phyloP scores from a whole-genome alignment of 768 basidiomycete species.

The Nevesoporus exiguus region DNA sequence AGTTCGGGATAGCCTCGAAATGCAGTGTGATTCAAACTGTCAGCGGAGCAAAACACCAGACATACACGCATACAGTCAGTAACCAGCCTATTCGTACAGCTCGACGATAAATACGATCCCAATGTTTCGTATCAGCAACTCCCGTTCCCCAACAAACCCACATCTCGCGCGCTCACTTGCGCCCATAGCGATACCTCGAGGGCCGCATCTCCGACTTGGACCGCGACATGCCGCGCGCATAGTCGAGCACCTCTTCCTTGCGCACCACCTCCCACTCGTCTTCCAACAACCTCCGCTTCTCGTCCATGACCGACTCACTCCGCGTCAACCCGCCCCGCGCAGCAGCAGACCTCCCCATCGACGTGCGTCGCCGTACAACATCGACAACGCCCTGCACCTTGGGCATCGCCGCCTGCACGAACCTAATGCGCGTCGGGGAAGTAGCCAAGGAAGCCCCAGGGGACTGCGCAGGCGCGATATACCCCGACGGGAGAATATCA shows the following conservation, averaged over 20 bases:
- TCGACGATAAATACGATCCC: not conserved
- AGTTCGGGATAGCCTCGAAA: not conserved
- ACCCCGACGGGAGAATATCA: conserved; percentile 44
- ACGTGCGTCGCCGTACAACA: conserved; percentile 23
- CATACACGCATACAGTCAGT: not conserved
- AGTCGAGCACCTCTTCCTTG: conserved; percentile 5
- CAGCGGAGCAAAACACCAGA: not conserved
- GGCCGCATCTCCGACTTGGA: conserved; percentile 29
- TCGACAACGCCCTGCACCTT: conserved; percentile 40
- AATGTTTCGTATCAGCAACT: not conserved
- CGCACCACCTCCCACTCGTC: conserved; percentile 19
- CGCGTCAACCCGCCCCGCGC: conserved; percentile 9
- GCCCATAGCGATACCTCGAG: conserved; percentile 8
- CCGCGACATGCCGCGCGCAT: conserved; percentile 6
- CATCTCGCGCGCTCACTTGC: conserved; percentile 12
- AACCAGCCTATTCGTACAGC: conserved; percentile 5
- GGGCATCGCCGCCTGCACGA: conserved; percentile 34
- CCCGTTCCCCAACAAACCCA: no score
- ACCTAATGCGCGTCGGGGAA: conserved; percentile 17
- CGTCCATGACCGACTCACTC: conserved; percentile 11
- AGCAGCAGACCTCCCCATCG: not conserved
- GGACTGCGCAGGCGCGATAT: conserved; percentile 39
- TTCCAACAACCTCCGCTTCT: conserved; percentile 21
- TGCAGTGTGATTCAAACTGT: not conserved
- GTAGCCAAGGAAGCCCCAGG: no score